Conservation (phyloP, 345 rosid species). For the Pistacia atlantica region DNA sequence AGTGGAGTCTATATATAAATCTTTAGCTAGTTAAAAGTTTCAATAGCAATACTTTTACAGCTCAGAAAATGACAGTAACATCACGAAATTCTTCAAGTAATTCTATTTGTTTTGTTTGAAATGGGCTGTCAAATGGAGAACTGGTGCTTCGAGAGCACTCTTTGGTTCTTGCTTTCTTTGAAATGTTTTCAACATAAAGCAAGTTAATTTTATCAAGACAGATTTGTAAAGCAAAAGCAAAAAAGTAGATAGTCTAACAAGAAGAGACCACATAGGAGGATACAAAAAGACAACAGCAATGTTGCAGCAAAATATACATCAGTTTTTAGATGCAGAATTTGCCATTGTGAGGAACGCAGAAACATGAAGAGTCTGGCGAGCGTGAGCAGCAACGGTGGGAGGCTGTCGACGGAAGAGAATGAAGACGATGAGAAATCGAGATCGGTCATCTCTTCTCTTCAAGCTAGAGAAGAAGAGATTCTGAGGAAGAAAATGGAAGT, state of each 20-base stretch:
- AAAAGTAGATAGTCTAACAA: neutral
- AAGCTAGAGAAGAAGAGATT: constrained; percentile 84
- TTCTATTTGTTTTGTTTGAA: neutral
- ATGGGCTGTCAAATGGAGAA: neutral
- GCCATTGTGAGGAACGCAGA: neutral
- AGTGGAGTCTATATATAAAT: too few relatives aligned
- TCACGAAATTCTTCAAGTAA: neutral
- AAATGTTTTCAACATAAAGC: constrained; percentile 41
- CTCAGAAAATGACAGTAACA: neutral
- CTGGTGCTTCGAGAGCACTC: constrained; percentile 13
- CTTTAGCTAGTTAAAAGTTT: too few relatives aligned
- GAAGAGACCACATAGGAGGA: neutral
- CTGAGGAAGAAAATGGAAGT: constrained; percentile 73
- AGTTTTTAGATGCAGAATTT: neutral
- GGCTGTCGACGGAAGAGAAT: constrained; percentile 51
- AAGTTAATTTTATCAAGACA: constrained; percentile 17
- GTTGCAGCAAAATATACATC: neutral
- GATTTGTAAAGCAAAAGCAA: constrained; percentile 48
- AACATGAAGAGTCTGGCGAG: constrained; percentile 28
- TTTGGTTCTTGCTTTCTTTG: constrained; percentile 25
- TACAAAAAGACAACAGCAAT: neutral
- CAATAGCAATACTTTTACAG: too few relatives aligned
- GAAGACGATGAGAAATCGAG: constrained; percentile 58
- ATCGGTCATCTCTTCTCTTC: constrained; percentile 54
- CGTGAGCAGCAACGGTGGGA: constrained; percentile 38